A percentile compares a stretch with the other conserved stretches of the same genome.
Evolutionary conservation across 2,329 filamentous ascomycete genomes (phyloP).

Genomic region (Anisogramma anomala): DNA sequence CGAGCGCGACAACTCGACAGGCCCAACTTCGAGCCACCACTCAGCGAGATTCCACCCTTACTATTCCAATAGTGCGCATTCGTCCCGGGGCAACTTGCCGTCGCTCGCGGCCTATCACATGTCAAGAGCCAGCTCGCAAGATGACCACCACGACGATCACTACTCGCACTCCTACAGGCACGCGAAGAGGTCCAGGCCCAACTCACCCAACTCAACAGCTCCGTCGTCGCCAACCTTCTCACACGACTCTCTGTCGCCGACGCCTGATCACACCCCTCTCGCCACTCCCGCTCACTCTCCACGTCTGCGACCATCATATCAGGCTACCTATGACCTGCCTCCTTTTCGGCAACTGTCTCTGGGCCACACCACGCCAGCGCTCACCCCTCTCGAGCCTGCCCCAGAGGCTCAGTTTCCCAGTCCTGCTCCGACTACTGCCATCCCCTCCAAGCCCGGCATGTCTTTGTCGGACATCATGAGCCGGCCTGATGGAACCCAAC

Average conservation of each 20-base stretch:
- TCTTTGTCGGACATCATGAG: slow-evolving; percentile 89
- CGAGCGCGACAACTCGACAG: slow-evolving; percentile 43
- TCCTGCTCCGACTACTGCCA: slow-evolving; percentile 27
- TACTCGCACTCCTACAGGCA: slow-evolving; percentile 57
- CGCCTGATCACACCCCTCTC: slow-evolving; percentile 95
- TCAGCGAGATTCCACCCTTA: slow-evolving; percentile 42
- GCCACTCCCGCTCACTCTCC: slow-evolving; percentile 93
- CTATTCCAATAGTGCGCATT: slow-evolving; percentile 36
- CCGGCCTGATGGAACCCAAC: slow-evolving; percentile 71
- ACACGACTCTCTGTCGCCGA: slow-evolving; percentile 88
- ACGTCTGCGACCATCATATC: slow-evolving; percentile 63
- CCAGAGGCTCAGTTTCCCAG: slow-evolving; percentile 32
- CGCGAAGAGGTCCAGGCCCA: slow-evolving; percentile 81
- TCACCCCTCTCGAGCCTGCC: slow-evolving; percentile 48
- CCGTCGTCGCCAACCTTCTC: slow-evolving; percentile 95
- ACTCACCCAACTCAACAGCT: slow-evolving; percentile 89
- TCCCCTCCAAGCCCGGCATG: slow-evolving; percentile 50
- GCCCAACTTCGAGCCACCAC: slow-evolving; percentile 30
- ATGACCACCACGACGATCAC: slow-evolving; percentile 66
- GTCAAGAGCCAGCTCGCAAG: slow-evolving; percentile 76
- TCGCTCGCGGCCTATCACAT: slow-evolving; percentile 85
- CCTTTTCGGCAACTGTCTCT: slow-evolving; percentile 59
- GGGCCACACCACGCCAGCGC: slow-evolving; percentile 40
- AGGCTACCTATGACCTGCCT: slow-evolving; percentile 66
- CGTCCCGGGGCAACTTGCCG: slow-evolving; percentile 52